Evolutionary conservation across 2,329 filamentous ascomycete species (phyloP).

Genomic region (Alternaria viburni): DNA sequence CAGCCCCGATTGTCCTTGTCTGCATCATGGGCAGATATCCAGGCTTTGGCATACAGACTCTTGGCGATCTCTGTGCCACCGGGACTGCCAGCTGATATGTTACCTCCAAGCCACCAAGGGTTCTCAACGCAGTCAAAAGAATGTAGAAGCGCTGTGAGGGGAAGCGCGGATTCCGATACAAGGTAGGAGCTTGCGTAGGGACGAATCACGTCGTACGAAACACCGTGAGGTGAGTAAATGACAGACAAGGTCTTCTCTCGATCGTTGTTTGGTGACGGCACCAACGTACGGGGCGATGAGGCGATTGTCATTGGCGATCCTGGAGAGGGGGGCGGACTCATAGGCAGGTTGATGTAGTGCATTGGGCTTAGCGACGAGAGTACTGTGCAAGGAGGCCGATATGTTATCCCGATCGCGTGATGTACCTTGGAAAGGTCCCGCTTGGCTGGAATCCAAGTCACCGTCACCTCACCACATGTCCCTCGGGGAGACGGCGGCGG

Average conservation of each 20-base stretch:
- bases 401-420: slow-evolving; percentile 74
- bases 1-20: slow-evolving; percentile 63
- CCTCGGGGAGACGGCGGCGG: slow-evolving; percentile 61
- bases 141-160: slow-evolving; percentile 69
- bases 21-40: slow-evolving; percentile 68
- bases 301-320: slow-evolving; percentile 41
- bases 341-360: slow-evolving; percentile 47
- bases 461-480: slow-evolving; percentile 69
- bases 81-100: slow-evolving; percentile 63
- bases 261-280: slow-evolving; percentile 42
- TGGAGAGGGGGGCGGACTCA: slow-evolving; percentile 45
- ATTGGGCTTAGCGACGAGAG: slow-evolving; percentile 41
- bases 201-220: slow-evolving; percentile 60
- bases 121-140: slow-evolving; percentile 66
- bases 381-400: slow-evolving; percentile 62
- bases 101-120: slow-evolving; percentile 68
- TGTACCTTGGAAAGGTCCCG: slow-evolving; percentile 67
- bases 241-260: slow-evolving; percentile 61
- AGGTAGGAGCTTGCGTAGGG: slow-evolving; percentile 66
- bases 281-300: slow-evolving; percentile 41
- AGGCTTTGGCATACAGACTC: slow-evolving; percentile 60
- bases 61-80: slow-evolving; percentile 64
- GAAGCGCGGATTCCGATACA: slow-evolving; percentile 62
- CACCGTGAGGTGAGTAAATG: slow-evolving; percentile 70
- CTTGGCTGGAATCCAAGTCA: slow-evolving; percentile 69